Evolutionary conservation across 1,139 yeast genomes (phyloP).

Genomic region (Sugiyamaella sp.): DNA sequence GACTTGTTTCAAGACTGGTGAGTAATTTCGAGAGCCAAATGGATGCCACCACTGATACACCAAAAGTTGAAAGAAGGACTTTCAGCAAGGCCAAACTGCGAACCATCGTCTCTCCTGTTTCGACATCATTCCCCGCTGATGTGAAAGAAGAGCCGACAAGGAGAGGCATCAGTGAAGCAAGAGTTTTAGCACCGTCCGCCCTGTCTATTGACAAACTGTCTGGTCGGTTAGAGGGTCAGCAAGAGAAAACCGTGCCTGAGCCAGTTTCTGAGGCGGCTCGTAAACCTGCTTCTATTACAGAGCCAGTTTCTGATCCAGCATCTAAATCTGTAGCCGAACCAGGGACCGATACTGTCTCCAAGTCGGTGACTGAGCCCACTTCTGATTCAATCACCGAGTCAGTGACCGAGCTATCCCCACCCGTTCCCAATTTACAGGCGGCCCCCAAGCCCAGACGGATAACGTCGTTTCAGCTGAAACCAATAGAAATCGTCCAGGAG

Average conservation of each 20-base stretch:
- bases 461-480: conserved; percentile 26
- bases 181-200: neutral
- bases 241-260: no score
- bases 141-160: neutral
- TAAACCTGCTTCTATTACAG: no score
- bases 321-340: neutral
- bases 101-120: conserved; percentile 6
- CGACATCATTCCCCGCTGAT: neutral
- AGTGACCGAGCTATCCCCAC: neutral
- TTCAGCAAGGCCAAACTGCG: conserved; percentile 11
- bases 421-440: neutral
- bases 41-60: conserved; percentile 7
- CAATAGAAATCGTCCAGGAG: conserved; percentile 28
- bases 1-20: conserved; percentile 32
- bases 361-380: no score
- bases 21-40: conserved; percentile 34
- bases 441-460: conserved; percentile 1
- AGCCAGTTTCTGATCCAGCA: neutral
- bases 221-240: no score
- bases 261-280: no score
- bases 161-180: neutral
- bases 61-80: conserved; percentile 16
- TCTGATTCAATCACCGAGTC: no score
- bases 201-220: neutral
- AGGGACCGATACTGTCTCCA: neutral